phyloP scores from a whole-genome alignment of 176 grass and related monocot genomes.

The Pharus latifolius region DNA sequence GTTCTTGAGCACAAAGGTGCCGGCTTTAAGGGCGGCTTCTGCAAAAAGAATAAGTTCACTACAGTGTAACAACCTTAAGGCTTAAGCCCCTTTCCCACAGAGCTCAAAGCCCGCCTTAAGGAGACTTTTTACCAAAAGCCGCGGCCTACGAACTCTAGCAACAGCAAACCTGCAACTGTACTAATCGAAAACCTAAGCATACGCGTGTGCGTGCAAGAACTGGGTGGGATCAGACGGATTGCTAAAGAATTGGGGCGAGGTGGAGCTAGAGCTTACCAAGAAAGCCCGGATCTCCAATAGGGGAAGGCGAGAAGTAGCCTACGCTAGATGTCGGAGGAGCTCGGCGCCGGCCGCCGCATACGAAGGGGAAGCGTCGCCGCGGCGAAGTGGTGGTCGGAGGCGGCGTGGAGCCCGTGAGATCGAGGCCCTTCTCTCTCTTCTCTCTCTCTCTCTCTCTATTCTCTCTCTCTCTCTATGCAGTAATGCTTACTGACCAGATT shows the following conservation, averaged over 20 bases:
- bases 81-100: background rate
- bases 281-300: conserved; percentile 11
- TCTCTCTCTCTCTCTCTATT: background rate
- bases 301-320: background rate
- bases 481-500: background rate
- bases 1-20: conserved; percentile 16
- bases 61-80: background rate
- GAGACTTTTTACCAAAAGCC: background rate
- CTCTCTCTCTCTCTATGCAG: background rate
- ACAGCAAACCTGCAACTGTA: background rate
- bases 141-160: background rate
- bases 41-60: background rate
- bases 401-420: conserved; percentile 15
- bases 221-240: conserved; percentile 15
- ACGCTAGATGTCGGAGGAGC: background rate
- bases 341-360: background rate
- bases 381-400: conserved; percentile 13
- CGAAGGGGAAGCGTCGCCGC: background rate
- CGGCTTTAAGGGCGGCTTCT: background rate
- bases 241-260: background rate
- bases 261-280: conserved; percentile 16
- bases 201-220: background rate
- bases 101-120: background rate
- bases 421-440: background rate
- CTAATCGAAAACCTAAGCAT: too few relatives aligned